Base-by-base conservation (phyloP, 2,329 filamentous ascomycete genomes). In the Shiraia sp. region DNA sequence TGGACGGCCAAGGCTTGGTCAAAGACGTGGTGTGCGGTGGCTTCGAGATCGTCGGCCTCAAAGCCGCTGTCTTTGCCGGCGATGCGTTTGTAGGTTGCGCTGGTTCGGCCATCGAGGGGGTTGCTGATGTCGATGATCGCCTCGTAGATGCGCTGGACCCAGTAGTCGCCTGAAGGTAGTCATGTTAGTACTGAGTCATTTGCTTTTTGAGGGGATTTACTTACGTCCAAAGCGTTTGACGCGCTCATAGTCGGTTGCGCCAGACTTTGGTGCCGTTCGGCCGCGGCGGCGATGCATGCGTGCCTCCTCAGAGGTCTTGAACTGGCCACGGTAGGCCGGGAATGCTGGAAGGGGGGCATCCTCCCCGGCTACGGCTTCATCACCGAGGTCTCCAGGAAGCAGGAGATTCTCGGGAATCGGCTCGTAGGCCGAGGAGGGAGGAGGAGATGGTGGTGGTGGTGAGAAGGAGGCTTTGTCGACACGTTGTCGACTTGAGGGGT, bases 121-220 rank as follows among this genome's bases (percentile, higher is more conserved):
- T 40, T 3, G 16, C 29, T n/a, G 9, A 49, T 38, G 42, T 61
- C 45, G 43, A 65, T 58, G 48, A 66, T 65, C 33, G 62, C 39
- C 2, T 63, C 43, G 48, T 61, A 65, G 38, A 66, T 51, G 9
- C 53, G 52, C n/a, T 43, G 43, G 4, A 64, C 61, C 63, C 63
- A 66, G 53, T 60, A 61, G 7, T 45, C 40, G n/a, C 51, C 51
- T 53, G 17, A 17, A 19, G 10, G 1, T n/a, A 13, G 22, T 32
- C 19, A 19, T 27, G 19, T 51, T 31, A 51, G 42, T 23, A 14
- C n/a, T n/a, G n/a, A n/a, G n/a, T 22, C 17, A 15, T 3, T 13
- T 25, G 7, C 15, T 12, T 13, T 19, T 38, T 6, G 27, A 12
- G 8, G 24, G 22, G 7, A 26, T 12, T 3, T 7, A 49, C 51